Evolutionary conservation across 768 basidiomycete species (phyloP).

Genomic region (Tylopilus vinaceipallidus): DNA sequence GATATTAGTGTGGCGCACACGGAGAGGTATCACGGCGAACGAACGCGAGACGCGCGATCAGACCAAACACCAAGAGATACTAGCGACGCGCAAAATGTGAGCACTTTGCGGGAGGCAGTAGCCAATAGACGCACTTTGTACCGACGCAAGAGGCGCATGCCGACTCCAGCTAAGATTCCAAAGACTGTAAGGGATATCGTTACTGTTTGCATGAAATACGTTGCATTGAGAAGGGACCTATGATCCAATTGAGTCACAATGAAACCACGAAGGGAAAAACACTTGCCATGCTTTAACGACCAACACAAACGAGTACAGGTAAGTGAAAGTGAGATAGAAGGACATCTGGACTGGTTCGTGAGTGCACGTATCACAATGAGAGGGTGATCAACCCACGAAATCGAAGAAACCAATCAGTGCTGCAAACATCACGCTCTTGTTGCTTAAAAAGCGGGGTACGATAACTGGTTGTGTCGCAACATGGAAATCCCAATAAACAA

Average conservation of each 20-base stretch:
- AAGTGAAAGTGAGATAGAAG: slow-evolving; percentile 69
- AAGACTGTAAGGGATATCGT: slow-evolving; percentile 61
- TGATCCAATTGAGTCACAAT: slow-evolving; percentile 5
- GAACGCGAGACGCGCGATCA: slow-evolving; percentile 53
- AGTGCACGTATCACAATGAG: slow-evolving; percentile 1
- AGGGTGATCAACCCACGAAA: slow-evolving; percentile 40
- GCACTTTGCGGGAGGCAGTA: not conserved
- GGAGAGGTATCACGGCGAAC: slow-evolving; percentile 8
- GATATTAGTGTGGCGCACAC: not conserved
- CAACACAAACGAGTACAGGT: slow-evolving; percentile 67
- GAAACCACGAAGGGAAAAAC: not conserved
- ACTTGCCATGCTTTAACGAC: slow-evolving; percentile 49
- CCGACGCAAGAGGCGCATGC: slow-evolving; percentile 51
- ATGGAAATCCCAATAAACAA: slow-evolving; percentile 47
- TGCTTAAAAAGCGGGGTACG: slow-evolving; percentile 55
- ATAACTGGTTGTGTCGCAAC: slow-evolving; percentile 58
- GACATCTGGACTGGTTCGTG: slow-evolving; percentile 42
- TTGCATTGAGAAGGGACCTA: slow-evolving; percentile 55
- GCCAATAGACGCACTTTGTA: slow-evolving; percentile 44
- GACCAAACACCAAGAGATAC: slow-evolving; percentile 53
- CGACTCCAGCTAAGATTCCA: slow-evolving; percentile 56
- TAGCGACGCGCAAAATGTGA: slow-evolving; percentile 14
- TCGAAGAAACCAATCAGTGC: slow-evolving; percentile 63
- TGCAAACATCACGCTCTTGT: slow-evolving; percentile 58
- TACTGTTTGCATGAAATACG: slow-evolving; percentile 64